Percentiles rank a stretch among this genome's conserved stretches.
These are phyloP conservation scores for Microbotryum silenes-acaulis DNA, from an alignment of 1,284 basidiomycete species.

Conservation along the genomic window DNA sequence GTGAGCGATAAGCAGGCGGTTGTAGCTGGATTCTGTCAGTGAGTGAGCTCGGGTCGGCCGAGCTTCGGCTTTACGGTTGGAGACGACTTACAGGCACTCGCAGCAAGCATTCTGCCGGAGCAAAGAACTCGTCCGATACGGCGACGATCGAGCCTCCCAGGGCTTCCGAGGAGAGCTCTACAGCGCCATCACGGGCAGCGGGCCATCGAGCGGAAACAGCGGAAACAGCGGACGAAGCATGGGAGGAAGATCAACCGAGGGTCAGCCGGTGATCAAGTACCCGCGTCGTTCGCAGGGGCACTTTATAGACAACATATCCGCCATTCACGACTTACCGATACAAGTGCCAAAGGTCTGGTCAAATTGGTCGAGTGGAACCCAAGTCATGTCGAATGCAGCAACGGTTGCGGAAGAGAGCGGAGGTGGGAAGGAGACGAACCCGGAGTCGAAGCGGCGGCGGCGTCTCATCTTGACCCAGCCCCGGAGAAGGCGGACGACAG, in stretches of 20 bases:
- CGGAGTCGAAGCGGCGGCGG: no score
- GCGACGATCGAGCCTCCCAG: constrained; percentile 68
- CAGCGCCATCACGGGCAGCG: constrained; percentile 2
- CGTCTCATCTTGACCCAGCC: no score
- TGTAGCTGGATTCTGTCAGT: constrained; percentile 3
- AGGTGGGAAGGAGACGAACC: no score
- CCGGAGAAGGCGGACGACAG: no score
- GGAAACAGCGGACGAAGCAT: not conserved
- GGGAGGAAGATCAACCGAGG: not conserved
- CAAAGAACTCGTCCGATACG: constrained; percentile 95
- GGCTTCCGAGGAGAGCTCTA: constrained; percentile 78
- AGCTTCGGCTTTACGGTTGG: not conserved
- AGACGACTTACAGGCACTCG: constrained; percentile 58
- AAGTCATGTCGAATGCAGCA: no score
- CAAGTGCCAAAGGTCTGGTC: constrained; percentile 53
- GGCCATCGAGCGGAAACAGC: not conserved
- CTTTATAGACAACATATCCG: no score
- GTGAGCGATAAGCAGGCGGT: not conserved
- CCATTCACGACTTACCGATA: constrained; percentile 49
- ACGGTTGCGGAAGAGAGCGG: no score
- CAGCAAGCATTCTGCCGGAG: constrained; percentile 73
- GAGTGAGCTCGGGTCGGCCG: constrained; percentile 1
- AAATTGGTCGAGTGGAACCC: constrained; percentile 49
- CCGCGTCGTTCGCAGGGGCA: not conserved
- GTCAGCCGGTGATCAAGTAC: no score